Evolutionary conservation across 345 rosid species (phyloP).

Genomic region (Camelina laxa): DNA sequence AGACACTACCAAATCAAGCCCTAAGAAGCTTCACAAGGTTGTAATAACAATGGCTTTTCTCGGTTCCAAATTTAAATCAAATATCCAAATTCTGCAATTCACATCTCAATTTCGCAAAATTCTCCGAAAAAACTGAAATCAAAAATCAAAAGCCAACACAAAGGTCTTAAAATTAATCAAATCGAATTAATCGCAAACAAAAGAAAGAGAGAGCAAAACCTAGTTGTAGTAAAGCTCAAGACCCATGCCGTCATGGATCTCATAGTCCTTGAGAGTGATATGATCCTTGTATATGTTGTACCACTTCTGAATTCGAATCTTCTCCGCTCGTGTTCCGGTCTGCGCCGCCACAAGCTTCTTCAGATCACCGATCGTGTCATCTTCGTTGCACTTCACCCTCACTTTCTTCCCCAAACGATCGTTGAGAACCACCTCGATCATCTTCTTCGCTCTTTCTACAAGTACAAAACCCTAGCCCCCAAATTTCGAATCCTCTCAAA

Average conservation of each 20-base stretch:
- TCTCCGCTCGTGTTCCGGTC: slow-evolving; percentile 59
- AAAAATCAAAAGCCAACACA: not conserved
- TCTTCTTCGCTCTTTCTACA: slow-evolving; percentile 34
- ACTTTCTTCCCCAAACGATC: slow-evolving; percentile 79
- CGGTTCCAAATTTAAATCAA: not conserved
- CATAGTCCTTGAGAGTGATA: slow-evolving; percentile 78
- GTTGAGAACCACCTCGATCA: slow-evolving; percentile 83
- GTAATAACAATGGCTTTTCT: not conserved
- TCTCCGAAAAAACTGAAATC: not conserved
- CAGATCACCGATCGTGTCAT: slow-evolving; percentile 79
- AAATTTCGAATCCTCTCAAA: not conserved
- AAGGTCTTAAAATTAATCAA: not conserved
- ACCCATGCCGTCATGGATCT: slow-evolving; percentile 82
- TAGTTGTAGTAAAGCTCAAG: slow-evolving; percentile 78
- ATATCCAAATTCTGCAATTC: not conserved
- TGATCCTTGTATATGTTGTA: slow-evolving; percentile 72
- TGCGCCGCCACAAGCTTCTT: slow-evolving; percentile 87
- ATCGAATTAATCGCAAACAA: not conserved
- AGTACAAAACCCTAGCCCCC: slow-evolving; percentile 25
- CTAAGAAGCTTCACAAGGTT: not conserved
- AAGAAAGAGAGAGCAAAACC: slow-evolving; percentile 9
- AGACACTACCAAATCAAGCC: not conserved
- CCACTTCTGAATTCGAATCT: slow-evolving; percentile 57
- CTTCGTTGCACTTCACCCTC: slow-evolving; percentile 80
- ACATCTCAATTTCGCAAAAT: not conserved